Percentiles rank a stretch among this genome's conserved stretches.
These are phyloP conservation scores for Russula foetens DNA, from an alignment of 768 basidiomycete genomes.

Conservation along the genomic window DNA sequence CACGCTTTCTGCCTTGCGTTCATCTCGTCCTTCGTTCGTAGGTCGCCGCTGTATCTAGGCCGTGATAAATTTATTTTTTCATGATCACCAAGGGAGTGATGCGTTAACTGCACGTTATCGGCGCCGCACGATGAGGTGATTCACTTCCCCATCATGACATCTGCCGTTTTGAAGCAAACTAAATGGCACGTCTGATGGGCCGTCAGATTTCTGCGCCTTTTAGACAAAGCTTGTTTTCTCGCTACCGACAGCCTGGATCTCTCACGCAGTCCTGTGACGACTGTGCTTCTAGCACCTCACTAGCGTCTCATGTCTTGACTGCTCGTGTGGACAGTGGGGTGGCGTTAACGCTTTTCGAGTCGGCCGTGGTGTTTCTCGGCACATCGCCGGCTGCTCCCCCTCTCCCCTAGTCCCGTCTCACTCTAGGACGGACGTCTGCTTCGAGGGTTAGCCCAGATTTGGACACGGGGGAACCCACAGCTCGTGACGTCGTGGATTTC, in stretches of 20 bases:
- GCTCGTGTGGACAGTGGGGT: neutral
- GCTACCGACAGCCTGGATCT: conserved; percentile 6
- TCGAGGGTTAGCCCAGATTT: neutral
- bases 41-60: conserved; percentile 18
- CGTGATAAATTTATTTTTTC: conserved; percentile 16
- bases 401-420: neutral
- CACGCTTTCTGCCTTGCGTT: conserved; percentile 3
- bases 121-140: neutral
- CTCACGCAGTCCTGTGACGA: conserved; percentile 7
- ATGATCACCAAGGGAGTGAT: neutral
- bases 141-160: conserved; percentile 7
- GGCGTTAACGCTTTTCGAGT: neutral
- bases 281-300: conserved; percentile 5
- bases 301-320: neutral
- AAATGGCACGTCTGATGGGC: conserved; percentile 5
- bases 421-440: neutral
- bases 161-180: conserved; percentile 6
- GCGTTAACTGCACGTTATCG: neutral
- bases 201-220: conserved; percentile 4
- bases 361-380: neutral
- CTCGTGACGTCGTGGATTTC: neutral
- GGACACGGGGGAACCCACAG: neutral
- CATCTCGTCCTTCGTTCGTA: conserved; percentile 11
- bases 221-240: conserved; percentile 8
- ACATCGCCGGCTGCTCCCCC: neutral